Base-by-base conservation (phyloP, 805 yeast species). In the Saturnispora galanensis region DNA sequence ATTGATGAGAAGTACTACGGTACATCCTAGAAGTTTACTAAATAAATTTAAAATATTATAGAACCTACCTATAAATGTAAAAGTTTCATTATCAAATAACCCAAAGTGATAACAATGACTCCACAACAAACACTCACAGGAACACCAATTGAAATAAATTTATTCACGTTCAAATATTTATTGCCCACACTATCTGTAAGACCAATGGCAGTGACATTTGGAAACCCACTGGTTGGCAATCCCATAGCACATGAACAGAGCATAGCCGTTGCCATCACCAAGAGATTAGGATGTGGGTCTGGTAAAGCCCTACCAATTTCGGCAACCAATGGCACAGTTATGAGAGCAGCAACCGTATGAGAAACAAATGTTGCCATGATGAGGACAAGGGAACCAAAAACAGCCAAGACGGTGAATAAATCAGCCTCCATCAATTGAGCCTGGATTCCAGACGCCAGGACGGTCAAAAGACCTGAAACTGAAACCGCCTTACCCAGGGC, bases 181-280 rank as follows among this genome's bases (percentile, higher is more conserved):
- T 82, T 81, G 9, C 97, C 97, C 35, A 89, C 74, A 56, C 86
- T 96, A 61, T 93, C 95, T 5, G 89, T 80, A 78, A 88, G 78
- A 47, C 97, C 88, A 50, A 93, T 87, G 0, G 97, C 98, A 0
- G 97, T 88, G 31, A 93, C 96, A 56, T 93, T 93, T 4, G 98
- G 98, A 70, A 93, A 90, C 0, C 98, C 97, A 2, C 95, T 84
- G 0, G 97, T 93, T 28, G 98, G 97, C 44, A 93, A 68, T 1
- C 96, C 97, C 97, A 93, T 93, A 2, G 97, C 98, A 32, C 84
- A 81, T 0, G 97, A 90, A 56, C 97, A 86, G 50, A 93, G 67
- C 50, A 77, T 62, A 2, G 79, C 80, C 44, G 76, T 69, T 10
- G 70, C 68, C 79, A 77, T 74, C 39, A 93, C 82, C 53, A 93